Conservation (phyloP, 2,329 filamentous ascomycete genomes). For the Stromatinia cepivora region DNA sequence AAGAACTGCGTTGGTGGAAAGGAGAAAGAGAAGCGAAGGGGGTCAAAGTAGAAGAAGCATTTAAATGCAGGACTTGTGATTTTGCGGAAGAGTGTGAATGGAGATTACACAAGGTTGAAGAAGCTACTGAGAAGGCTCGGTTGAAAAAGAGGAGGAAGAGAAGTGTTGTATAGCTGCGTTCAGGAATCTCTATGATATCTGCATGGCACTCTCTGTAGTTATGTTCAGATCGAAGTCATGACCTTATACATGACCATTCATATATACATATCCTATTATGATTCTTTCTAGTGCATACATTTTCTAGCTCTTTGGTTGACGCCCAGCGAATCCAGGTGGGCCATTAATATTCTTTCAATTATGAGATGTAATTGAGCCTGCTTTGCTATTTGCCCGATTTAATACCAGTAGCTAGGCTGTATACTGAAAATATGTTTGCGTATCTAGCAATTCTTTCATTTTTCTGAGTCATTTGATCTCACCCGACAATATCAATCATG, state of each 20-base stretch:
- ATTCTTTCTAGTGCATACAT: neutral
- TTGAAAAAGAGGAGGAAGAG: constrained; percentile 26
- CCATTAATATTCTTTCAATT: neutral
- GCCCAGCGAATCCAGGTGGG: too few relatives aligned
- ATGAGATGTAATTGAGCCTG: neutral
- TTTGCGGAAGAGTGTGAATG: constrained; percentile 79
- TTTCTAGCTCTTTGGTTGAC: neutral
- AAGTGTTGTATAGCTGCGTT: neutral
- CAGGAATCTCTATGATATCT: neutral
- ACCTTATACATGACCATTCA: neutral
- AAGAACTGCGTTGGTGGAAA: constrained; percentile 84
- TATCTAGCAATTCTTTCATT: neutral
- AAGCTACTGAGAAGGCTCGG: constrained; percentile 44
- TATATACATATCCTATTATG: too few relatives aligned
- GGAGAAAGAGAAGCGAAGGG: constrained; percentile 72
- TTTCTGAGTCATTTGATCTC: neutral
- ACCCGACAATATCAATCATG: too few relatives aligned
- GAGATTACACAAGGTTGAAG: constrained; percentile 68
- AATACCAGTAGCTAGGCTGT: neutral
- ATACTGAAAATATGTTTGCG: neutral
- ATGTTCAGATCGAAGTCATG: neutral
- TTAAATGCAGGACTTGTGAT: constrained; percentile 83
- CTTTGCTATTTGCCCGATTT: neutral
- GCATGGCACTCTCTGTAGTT: neutral
- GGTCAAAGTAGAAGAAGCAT: constrained; percentile 80